Conservation (phyloP, 768 basidiomycete species). For the Pleurotus tuber-regium region DNA sequence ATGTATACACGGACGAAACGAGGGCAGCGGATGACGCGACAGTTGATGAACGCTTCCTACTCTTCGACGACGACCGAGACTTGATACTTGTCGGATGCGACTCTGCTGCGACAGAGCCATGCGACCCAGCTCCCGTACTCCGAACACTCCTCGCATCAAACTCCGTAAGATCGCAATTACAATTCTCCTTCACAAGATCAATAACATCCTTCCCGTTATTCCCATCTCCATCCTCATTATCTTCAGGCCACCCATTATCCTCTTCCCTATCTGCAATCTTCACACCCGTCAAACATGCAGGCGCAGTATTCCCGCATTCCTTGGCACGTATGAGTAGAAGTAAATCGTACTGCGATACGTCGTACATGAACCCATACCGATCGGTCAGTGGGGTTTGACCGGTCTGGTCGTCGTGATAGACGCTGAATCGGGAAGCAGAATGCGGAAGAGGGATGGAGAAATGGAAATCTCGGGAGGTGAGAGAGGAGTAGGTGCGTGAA, state of each 20-base stretch:
- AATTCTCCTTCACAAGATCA: slow-evolving; percentile 47
- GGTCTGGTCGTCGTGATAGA: slow-evolving; percentile 48
- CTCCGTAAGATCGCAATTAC: slow-evolving; percentile 41
- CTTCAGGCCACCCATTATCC: slow-evolving; percentile 76
- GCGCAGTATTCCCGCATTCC: slow-evolving; percentile 72
- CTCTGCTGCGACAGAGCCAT: slow-evolving; percentile 10
- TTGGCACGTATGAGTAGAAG: slow-evolving; percentile 70
- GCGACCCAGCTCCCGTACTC: slow-evolving; percentile 12
- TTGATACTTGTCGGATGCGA: slow-evolving; percentile 13
- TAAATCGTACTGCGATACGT: slow-evolving; percentile 78
- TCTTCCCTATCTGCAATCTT: slow-evolving; percentile 84
- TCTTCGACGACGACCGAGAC: slow-evolving; percentile 43
- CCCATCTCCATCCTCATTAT: slow-evolving; percentile 49
- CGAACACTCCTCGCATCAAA: slow-evolving; percentile 18
- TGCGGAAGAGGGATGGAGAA: slow-evolving; percentile 65
- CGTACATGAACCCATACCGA: slow-evolving; percentile 89
- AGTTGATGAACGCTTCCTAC: slow-evolving; percentile 42
- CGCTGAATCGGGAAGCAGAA: slow-evolving; percentile 52
- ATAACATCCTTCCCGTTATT: slow-evolving; percentile 33
- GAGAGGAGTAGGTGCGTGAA: slow-evolving; percentile 67
- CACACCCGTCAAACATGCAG: slow-evolving; percentile 83
- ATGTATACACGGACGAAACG: slow-evolving; percentile 22
- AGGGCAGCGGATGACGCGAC: slow-evolving; percentile 23
- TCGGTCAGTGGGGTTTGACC: slow-evolving; percentile 74
- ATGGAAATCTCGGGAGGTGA: slow-evolving; percentile 72